These are phyloP conservation scores for Coemansia sp. DNA, from an alignment of 192 early-diverging fungal genomes.

Conservation along the genomic window DNA sequence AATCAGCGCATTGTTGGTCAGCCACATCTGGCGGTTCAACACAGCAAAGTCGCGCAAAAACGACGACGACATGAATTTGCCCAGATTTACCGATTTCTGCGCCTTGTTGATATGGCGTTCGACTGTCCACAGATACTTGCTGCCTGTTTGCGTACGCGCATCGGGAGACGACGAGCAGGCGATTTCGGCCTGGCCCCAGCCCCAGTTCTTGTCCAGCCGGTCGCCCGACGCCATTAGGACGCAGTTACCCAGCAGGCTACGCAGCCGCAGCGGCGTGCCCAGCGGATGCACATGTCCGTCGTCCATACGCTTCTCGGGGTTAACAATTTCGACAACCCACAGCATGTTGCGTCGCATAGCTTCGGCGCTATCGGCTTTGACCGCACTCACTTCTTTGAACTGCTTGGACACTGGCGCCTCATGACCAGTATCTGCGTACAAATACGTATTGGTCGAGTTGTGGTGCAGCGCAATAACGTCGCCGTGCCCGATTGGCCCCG, in stretches of 20 bases:
- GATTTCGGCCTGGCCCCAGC: slow-evolving; percentile 88
- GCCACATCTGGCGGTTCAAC: slow-evolving; percentile 77
- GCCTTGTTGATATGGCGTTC: slow-evolving; percentile 80
- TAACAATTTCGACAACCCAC: slow-evolving; percentile 83
- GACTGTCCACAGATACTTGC: slow-evolving; percentile 80
- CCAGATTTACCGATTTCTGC: slow-evolving; percentile 61
- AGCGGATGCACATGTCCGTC: slow-evolving; percentile 58
- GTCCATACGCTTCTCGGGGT: slow-evolving; percentile 52
- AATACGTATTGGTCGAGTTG: slow-evolving; percentile 57
- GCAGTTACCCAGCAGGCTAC: slow-evolving; percentile 69
- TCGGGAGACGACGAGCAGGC: slow-evolving; percentile 64
- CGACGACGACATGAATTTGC: slow-evolving; percentile 61
- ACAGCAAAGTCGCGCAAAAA: slow-evolving; percentile 61
- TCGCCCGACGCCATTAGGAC: slow-evolving; percentile 74
- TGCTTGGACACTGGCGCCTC: slow-evolving; percentile 64
- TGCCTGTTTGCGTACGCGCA: background rate
- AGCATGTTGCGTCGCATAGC: slow-evolving; percentile 66
- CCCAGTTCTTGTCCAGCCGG: slow-evolving; percentile 84
- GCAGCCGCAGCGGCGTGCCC: slow-evolving; percentile 67
- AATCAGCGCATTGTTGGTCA: slow-evolving; percentile 73
- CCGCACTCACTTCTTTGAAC: slow-evolving; percentile 64
- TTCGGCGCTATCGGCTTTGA: slow-evolving; percentile 5
- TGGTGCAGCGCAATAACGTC: slow-evolving; percentile 75
- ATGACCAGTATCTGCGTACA: slow-evolving; percentile 62
- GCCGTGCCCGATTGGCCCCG: slow-evolving; percentile 64